Evolutionary conservation across 208 protist species (phyloP), one percentile per base, ranked within the genome.

Genomic region (Kentomonas sorsogonicus): DNA sequence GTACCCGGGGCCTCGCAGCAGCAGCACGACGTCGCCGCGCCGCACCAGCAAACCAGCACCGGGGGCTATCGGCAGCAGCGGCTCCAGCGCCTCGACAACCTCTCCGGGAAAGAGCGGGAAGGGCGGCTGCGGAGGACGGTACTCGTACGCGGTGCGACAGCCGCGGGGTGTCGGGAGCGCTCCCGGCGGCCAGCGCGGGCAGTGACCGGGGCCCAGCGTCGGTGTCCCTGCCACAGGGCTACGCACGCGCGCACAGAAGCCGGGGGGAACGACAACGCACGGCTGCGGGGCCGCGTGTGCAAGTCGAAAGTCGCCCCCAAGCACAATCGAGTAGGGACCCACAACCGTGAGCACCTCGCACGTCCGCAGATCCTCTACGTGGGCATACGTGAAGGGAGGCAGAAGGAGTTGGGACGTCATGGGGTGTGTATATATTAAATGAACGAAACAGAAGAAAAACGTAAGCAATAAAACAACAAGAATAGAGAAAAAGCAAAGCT

Each of bases 21-120:
- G 64, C 27, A 60, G 77, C 31, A 54, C 54, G 23, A 76, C 69
- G 30, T 59, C 50, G 1, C 23, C 41, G 3, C 23, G 23, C 6
- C 10, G 55, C 9, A 43, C 38, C 15, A 22, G 6, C 38, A 85
- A 7, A 50, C 56, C 10, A 93, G 56, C 29, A 78, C 53, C 27
- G 59, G 57, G n/a, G 38, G 38, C 15, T 43, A 43, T 43, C 38
- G 18, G 68, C 31, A 68, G 56, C 50, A 95, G 56, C 41, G 77
- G 78, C 33, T 56, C 43, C 3, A 69, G 46, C 30, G 26, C 52
- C 15, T 54, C 60, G 4, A 60, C 64, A 1, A 74, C 59, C 54
- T 79, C 61, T 23, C 86, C 91, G 13, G 94, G 94, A 50, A 93
- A 91, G 10, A 98, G 77, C 38, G 94, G 86, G 67, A 98, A 98